Base-by-base conservation (phyloP, 768 basidiomycete species). In the Mycena metata region DNA sequence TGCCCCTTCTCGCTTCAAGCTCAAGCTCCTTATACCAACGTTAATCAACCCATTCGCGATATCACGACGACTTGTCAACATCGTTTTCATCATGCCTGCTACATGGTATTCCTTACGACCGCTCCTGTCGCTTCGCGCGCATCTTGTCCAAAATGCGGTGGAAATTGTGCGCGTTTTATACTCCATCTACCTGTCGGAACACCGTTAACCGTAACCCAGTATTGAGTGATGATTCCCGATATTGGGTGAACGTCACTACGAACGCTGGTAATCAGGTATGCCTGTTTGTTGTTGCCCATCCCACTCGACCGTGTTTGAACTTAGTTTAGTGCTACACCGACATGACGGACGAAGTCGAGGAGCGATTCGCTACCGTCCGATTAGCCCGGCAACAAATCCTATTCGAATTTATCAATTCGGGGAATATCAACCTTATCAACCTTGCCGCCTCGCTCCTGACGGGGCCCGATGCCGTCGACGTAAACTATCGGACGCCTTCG, bases 61-160 rank as follows among this genome's bases (percentile, higher is more conserved):
- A n/a, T 70, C 33, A 60, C 11, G 21, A 64, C 66, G 6, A 58
- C 19, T 16, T 70, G 69, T 45, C 23, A 50, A 7, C 69, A 70
- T 50, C 17, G 46, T 30, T 67, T 70, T 24, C 65, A 70, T 45
- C 56, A 60, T n/a, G 15, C 33, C 43, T 70, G 65, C 30, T 67
- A 67, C 24, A 54, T 67, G 46, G 39, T 36, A 2, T 60, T 46
- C 43, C 60, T 70, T 33, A 47, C 50, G 46, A 59, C 43, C 4
- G 56, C 65, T 17, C 17, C 57, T 21, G 8, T 13, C 54, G 17
- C 54, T 56, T 7, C 12, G 30, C 55, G 69, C 8, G 11, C 33
- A 24, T 50, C 24, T n/a, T 70, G 69, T 42, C 69, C 69, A 2
- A 33, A 7, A 51, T 70, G 69, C 42, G n/a, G 23, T 6, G 41